phyloP scores from a whole-genome alignment of 164 flowering plant genomes.

The Tetracentron sinense region DNA sequence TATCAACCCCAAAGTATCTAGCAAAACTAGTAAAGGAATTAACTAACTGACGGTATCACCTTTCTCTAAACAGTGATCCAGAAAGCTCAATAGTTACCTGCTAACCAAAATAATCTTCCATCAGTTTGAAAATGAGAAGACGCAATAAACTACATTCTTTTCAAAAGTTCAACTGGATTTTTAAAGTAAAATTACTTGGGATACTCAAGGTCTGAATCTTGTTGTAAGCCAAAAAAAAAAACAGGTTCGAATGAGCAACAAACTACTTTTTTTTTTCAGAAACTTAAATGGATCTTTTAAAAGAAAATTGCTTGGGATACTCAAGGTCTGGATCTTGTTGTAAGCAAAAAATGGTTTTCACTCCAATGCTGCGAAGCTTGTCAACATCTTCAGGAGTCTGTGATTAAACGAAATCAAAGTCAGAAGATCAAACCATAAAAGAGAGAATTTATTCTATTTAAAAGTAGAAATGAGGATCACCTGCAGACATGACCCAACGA shows the following conservation, averaged over 20 bases:
- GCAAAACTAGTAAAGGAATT: constrained; percentile 36
- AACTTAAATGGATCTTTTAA: too few species aligned
- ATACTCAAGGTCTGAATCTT: constrained; percentile 97
- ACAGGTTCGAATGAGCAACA: too few species aligned
- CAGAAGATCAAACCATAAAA: constrained; percentile 1
- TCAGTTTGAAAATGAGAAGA: not conserved
- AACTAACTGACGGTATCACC: not conserved
- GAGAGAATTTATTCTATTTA: not conserved
- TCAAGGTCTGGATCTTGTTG: constrained; percentile 94
- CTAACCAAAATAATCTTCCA: not conserved
- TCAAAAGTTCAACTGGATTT: not conserved
- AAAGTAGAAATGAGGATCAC: constrained; percentile 30
- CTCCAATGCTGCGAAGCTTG: constrained; percentile 82
- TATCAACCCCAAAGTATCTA: constrained; percentile 89
- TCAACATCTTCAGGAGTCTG: constrained; percentile 93
- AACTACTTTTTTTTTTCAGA: too few species aligned
- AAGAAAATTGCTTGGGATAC: constrained; percentile 52
- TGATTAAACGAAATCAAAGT: constrained; percentile 5
- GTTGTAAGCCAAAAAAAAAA: constrained; percentile 92
- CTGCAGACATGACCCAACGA: constrained; percentile 98
- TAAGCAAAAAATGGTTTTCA: constrained; percentile 88
- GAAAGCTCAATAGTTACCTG: not conserved
- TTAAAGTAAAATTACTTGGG: constrained; percentile 26
- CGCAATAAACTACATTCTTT: not conserved
- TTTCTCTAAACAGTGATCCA: not conserved